Evolutionary conservation across 441 rosid genomes (phyloP).

Genomic region (Pelargonium australe): DNA sequence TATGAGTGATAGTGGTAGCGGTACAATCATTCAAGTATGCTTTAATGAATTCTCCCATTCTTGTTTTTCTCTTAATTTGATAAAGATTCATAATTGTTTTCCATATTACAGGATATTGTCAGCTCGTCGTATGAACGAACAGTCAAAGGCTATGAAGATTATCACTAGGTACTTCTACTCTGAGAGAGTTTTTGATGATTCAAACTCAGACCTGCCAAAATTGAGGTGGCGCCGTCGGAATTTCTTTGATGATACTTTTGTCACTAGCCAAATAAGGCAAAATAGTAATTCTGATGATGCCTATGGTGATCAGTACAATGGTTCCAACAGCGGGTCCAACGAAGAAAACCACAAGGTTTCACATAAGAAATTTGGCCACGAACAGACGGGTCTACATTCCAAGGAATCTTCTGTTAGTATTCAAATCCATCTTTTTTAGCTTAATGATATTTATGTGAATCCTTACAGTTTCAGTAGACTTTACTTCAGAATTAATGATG

Average conservation of each 20-base stretch:
- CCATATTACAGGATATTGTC: constrained; percentile 42
- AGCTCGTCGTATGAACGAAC: constrained; percentile 36
- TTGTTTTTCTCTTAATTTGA: too few relatives aligned
- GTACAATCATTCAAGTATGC: too few relatives aligned
- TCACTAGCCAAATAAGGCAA: constrained; percentile 29
- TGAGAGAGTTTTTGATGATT: constrained; percentile 69
- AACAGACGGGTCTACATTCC: constrained; percentile 20
- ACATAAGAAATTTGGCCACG: constrained; percentile 16
- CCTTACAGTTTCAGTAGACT: too few relatives aligned
- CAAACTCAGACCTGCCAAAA: constrained; percentile 42
- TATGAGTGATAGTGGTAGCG: too few relatives aligned
- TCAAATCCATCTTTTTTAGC: background rate
- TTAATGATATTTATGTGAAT: too few relatives aligned
- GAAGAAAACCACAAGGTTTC: constrained; percentile 4
- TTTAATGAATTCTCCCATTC: too few relatives aligned
- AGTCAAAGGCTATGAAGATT: constrained; percentile 37
- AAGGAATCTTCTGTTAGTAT: constrained; percentile 36
- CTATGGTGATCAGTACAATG: constrained; percentile 15
- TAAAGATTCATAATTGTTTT: constrained; percentile 8
- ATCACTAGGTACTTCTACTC: constrained; percentile 60
- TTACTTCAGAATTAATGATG: background rate
- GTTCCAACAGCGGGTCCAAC: constrained; percentile 16
- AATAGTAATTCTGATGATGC: constrained; percentile 21
- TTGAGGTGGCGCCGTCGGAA: constrained; percentile 68
- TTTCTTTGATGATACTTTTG: constrained; percentile 38